These are phyloP conservation scores for Prosopis cineraria DNA, from an alignment of 306 rosid genomes.

Conservation along the genomic window DNA sequence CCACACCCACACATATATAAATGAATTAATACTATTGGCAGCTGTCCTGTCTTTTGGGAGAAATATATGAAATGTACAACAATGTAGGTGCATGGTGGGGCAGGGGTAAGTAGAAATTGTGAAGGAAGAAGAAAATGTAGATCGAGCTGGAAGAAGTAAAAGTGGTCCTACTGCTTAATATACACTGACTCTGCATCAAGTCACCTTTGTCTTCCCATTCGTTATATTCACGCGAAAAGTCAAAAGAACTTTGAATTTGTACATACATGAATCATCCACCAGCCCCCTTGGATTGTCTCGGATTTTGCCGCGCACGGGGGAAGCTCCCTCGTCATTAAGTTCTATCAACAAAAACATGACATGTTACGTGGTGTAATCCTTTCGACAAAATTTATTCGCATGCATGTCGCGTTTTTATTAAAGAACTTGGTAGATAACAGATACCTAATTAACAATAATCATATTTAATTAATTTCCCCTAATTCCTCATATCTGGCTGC, in stretches of 20 bases:
- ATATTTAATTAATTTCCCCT: background rate
- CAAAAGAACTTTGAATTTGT: background rate
- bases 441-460: background rate
- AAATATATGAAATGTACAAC: slow-evolving; percentile 37
- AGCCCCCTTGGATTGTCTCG: background rate
- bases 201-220: background rate
- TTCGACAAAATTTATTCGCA: background rate
- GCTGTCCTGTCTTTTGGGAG: background rate
- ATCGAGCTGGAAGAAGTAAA: background rate
- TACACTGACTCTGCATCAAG: background rate
- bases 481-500: background rate
- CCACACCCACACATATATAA: too few species aligned
- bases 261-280: background rate
- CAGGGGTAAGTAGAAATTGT: background rate
- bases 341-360: background rate
- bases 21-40: background rate
- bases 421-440: background rate
- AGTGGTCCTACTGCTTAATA: slow-evolving; percentile 3
- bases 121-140: slow-evolving; percentile 3
- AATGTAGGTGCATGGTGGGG: slow-evolving; percentile 3
- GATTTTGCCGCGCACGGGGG: too few species aligned
- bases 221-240: background rate
- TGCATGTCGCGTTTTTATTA: background rate
- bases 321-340: too few species aligned
- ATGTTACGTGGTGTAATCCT: background rate